Conservation (phyloP, 2,329 filamentous ascomycete species). For the Magnaporthales sp. region DNA sequence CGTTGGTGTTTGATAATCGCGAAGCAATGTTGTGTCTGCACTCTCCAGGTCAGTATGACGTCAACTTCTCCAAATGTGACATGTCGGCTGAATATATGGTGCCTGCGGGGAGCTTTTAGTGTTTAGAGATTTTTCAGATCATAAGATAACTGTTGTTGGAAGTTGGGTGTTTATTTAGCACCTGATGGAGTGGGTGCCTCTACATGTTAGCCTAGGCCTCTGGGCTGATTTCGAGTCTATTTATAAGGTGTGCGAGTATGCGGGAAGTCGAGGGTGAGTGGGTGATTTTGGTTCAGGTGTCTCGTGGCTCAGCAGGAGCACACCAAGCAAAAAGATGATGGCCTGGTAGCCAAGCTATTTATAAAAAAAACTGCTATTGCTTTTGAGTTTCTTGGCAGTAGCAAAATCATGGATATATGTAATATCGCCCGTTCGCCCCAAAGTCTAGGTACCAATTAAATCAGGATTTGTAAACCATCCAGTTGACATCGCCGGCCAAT, state of each 20-base stretch:
- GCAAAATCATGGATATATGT: neutral
- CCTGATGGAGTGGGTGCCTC: neutral
- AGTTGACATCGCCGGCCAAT: conserved; percentile 2
- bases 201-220: neutral
- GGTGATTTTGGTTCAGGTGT: neutral
- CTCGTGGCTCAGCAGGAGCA: neutral
- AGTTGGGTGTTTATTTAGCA: neutral
- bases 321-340: too few species aligned
- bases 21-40: neutral
- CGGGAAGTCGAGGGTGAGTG: too few species aligned
- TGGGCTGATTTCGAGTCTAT: neutral
- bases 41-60: neutral
- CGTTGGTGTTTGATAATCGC: neutral
- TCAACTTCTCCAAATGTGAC: neutral
- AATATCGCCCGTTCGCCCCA: neutral
- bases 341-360: neutral
- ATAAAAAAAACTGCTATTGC: neutral
- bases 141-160: neutral
- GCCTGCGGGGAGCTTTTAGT: neutral
- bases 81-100: neutral
- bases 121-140: neutral
- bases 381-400: neutral
- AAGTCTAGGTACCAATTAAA: conserved; percentile 1
- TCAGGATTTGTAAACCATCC: conserved; percentile 2
- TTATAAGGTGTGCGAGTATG: too few species aligned